These are phyloP conservation scores for Guadua angustifolia DNA, from an alignment of 176 grass and related monocot genomes.

Conservation along the genomic window DNA sequence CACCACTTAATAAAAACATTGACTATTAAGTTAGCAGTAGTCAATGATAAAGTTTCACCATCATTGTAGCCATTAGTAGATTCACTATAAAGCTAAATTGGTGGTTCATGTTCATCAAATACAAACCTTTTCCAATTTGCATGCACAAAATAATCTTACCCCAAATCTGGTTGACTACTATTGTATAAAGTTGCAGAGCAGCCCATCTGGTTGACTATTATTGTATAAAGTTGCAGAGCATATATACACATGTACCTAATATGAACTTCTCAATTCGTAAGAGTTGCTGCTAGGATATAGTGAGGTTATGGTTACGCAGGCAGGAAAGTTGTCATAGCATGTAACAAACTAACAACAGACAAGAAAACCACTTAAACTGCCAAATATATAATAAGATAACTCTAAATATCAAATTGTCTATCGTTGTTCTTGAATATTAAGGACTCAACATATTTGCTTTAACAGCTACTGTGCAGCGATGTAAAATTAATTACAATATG, in stretches of 20 bases:
- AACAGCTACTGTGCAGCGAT: constrained; percentile 10
- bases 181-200: not conserved
- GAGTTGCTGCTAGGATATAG: not conserved
- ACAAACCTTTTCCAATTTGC: not conserved
- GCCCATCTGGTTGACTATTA: too few relatives aligned
- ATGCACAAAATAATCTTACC: not conserved
- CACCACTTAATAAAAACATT: not conserved
- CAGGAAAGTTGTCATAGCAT: constrained; percentile 9
- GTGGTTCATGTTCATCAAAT: not conserved
- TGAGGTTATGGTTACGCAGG: not conserved
- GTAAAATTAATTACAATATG: constrained; percentile 22
- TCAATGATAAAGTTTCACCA: not conserved
- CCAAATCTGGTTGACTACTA: not conserved
- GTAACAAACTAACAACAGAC: not conserved
- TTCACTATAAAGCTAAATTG: not conserved
- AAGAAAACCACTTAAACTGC: constrained; percentile 12
- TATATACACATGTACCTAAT: constrained; percentile 5
- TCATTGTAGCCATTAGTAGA: not conserved
- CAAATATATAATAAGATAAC: constrained; percentile 17
- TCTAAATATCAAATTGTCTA: not conserved
- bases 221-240: not conserved
- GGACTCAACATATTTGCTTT: not conserved
- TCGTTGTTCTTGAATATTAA: constrained; percentile 19
- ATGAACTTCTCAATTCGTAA: constrained; percentile 6
- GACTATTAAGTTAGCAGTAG: not conserved